phyloP scores from a whole-genome alignment of 2,329 filamentous ascomycete species.

The Colletotrichum sp. region DNA sequence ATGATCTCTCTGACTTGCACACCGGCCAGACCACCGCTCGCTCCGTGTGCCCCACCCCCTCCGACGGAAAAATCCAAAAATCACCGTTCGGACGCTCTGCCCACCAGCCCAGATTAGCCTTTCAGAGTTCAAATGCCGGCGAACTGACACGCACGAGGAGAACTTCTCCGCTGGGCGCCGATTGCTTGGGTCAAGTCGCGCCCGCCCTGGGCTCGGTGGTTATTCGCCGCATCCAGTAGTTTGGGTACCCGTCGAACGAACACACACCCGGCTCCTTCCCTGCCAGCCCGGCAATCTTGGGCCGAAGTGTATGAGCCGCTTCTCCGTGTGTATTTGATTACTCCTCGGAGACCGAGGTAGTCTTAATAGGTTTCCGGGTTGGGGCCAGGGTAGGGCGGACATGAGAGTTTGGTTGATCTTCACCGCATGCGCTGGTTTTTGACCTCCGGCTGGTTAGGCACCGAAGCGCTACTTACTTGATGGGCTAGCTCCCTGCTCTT shows the following conservation, averaged over 20 bases:
- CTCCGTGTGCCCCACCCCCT: not conserved
- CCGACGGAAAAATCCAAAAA: not conserved
- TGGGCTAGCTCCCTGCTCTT: not conserved
- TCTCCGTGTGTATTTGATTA: not conserved
- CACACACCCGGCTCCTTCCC: not conserved
- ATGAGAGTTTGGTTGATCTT: not conserved
- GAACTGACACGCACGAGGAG: not conserved
- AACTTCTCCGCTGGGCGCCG: not conserved
- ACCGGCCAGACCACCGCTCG: not conserved
- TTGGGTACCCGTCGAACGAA: not conserved
- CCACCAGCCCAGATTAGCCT: not conserved
- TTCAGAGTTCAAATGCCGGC: not conserved
- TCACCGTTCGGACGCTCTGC: conserved; percentile 3
- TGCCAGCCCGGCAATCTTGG: not conserved
- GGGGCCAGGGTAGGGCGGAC: not conserved
- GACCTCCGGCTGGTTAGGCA: not conserved
- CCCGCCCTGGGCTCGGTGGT: not conserved
- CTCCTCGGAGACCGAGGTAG: not conserved
- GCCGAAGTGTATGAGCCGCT: not conserved
- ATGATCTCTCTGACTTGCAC: not conserved
- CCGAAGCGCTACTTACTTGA: not conserved
- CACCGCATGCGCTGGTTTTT: not conserved
- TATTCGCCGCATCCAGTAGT: not conserved
- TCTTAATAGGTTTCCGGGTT: not conserved
- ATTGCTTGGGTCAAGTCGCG: not conserved